Conservation (phyloP, 345 rosid genomes). For the Brassica napus region DNA sequence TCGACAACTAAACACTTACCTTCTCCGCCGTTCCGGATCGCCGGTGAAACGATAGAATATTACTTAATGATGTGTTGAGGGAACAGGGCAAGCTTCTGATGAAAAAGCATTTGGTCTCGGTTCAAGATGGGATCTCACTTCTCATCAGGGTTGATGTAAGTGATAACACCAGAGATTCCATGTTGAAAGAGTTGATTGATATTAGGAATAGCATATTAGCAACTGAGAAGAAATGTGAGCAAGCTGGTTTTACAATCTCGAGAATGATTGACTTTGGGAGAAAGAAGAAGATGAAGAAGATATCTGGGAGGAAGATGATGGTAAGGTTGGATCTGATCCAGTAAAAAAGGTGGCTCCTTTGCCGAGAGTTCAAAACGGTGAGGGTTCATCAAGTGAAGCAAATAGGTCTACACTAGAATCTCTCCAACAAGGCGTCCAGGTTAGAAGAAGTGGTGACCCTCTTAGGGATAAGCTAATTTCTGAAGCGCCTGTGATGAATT, state of each 20-base stretch:
- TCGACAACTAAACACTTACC: too few relatives aligned
- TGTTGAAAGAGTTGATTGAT: slow-evolving; percentile 76
- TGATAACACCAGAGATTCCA: slow-evolving; percentile 70
- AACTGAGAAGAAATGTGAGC: slow-evolving; percentile 62
- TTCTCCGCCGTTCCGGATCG: too few relatives aligned
- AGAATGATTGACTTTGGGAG: too few relatives aligned
- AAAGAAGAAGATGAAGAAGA: too few relatives aligned
- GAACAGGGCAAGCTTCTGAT: slow-evolving; percentile 75
- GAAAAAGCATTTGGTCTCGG: slow-evolving; percentile 68
- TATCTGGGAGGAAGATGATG: too few relatives aligned
- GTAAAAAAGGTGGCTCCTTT: too few relatives aligned
- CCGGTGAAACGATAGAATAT: too few relatives aligned
- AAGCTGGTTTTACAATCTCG: too few relatives aligned
- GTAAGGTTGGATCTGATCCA: too few relatives aligned
- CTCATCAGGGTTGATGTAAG: slow-evolving; percentile 66
- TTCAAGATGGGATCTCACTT: slow-evolving; percentile 75
- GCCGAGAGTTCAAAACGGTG: too few relatives aligned
- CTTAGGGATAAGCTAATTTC: slow-evolving; percentile 58
- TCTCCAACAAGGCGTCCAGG: background rate
- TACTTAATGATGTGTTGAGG: slow-evolving; percentile 59
- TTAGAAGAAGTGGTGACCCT: slow-evolving; percentile 27
- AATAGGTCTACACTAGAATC: slow-evolving; percentile 27
- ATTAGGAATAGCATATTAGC: slow-evolving; percentile 53
- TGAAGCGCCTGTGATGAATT: slow-evolving; percentile 69
- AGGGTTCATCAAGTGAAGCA: background rate